phyloP scores from a whole-genome alignment of 768 basidiomycete genomes.

The Trametes coccinea region DNA sequence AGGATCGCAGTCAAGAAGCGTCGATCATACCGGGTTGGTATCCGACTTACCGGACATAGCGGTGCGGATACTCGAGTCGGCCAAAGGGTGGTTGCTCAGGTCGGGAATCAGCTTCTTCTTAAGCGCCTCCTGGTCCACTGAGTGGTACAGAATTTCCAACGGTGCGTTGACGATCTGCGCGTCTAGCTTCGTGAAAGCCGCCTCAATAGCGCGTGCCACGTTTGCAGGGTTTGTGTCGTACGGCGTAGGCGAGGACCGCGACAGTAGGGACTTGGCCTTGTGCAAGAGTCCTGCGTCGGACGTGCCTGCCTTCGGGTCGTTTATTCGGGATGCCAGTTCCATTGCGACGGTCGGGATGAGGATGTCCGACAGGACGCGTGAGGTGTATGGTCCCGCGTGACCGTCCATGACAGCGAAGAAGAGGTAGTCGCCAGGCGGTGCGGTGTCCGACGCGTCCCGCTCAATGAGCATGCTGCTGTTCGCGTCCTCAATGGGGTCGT shows the following conservation, averaged over 20 bases:
- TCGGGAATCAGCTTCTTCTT: slow-evolving; percentile 58
- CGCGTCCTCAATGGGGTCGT: slow-evolving; percentile 92
- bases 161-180: slow-evolving; percentile 80
- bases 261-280: slow-evolving; percentile 42
- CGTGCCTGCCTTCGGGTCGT: slow-evolving; percentile 33
- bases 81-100: slow-evolving; percentile 69
- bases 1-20: not conserved
- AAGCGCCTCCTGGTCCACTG: slow-evolving; percentile 50
- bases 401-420: slow-evolving; percentile 93
- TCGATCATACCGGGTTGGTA: not conserved
- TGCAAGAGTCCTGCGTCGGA: slow-evolving; percentile 35
- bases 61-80: slow-evolving; percentile 71
- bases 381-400: slow-evolving; percentile 84
- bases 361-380: slow-evolving; percentile 76
- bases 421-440: slow-evolving; percentile 67
- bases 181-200: slow-evolving; percentile 83
- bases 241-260: slow-evolving; percentile 35
- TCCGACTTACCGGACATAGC: slow-evolving; percentile 66
- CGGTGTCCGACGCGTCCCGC: slow-evolving; percentile 59
- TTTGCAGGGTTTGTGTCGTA: slow-evolving; percentile 49
- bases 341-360: slow-evolving; percentile 83
- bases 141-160: slow-evolving; percentile 64
- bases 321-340: slow-evolving; percentile 62
- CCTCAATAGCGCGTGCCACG: slow-evolving; percentile 67
- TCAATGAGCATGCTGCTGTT: slow-evolving; percentile 68